Conservation (phyloP, 257 asterid species). For the Ophiorrhiza pumila region DNA sequence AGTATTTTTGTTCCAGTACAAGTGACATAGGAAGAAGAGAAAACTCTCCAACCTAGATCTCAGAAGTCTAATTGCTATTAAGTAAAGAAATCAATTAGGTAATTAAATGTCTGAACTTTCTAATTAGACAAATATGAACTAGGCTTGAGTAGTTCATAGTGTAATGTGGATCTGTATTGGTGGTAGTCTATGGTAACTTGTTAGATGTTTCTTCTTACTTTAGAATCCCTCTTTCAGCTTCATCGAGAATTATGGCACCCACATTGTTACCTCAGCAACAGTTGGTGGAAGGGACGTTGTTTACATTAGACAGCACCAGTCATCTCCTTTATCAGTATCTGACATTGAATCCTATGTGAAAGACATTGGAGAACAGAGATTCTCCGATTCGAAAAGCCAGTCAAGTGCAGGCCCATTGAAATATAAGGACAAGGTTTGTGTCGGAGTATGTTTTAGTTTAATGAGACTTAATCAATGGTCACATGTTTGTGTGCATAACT, state of each 20-base stretch:
- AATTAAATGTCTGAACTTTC: background rate
- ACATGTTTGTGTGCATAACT: background rate
- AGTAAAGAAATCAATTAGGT: background rate
- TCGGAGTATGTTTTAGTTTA: background rate
- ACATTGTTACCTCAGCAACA: slow-evolving; percentile 89
- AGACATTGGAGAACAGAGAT: slow-evolving; percentile 90
- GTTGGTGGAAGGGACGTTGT: slow-evolving; percentile 95
- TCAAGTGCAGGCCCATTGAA: slow-evolving; percentile 69
- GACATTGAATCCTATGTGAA: slow-evolving; percentile 84
- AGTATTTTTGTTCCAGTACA: background rate
- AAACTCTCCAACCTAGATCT: background rate
- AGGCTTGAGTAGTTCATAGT: background rate
- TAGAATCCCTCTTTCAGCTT: slow-evolving; percentile 59
- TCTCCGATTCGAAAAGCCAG: slow-evolving; percentile 69
- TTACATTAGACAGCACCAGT: slow-evolving; percentile 82
- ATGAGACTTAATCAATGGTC: background rate
- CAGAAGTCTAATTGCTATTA: background rate
- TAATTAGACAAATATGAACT: background rate
- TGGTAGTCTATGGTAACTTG: background rate
- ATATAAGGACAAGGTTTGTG: slow-evolving; percentile 97
- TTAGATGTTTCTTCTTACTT: slow-evolving; percentile 23
- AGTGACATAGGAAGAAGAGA: background rate
- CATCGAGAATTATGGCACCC: slow-evolving; percentile 95
- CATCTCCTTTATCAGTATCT: slow-evolving; percentile 69
- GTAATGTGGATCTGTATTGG: background rate